phyloP scores from a whole-genome alignment of 179 eudicot genomes.

The Drosera spatulata region DNA sequence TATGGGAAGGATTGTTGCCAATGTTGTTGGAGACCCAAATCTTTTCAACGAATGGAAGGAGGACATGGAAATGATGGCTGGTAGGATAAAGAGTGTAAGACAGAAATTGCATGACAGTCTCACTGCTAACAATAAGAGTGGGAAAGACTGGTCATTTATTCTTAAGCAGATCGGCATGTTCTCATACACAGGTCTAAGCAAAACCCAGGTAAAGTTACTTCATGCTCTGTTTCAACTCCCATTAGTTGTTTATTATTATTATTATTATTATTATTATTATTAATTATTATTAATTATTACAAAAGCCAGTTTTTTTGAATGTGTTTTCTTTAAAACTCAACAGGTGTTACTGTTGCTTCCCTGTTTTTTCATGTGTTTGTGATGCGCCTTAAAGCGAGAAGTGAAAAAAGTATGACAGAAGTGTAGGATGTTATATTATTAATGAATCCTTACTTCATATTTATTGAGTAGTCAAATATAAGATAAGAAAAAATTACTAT shows the following conservation, averaged over 20 bases:
- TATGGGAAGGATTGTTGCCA: constrained; percentile 80
- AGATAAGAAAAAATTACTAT: too few relatives aligned
- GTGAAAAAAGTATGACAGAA: too few relatives aligned
- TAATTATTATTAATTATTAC: too few relatives aligned
- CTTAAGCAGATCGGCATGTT: constrained; percentile 97
- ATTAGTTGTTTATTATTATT: neutral
- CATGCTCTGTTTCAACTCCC: neutral
- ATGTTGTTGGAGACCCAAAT: constrained; percentile 63
- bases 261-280: too few relatives aligned
- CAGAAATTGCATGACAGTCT: constrained; percentile 67
- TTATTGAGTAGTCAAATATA: too few relatives aligned
- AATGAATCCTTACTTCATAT: too few relatives aligned
- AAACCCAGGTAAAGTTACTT: constrained; percentile 58
- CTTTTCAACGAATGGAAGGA: constrained; percentile 82
- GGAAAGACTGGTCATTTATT: constrained; percentile 92
- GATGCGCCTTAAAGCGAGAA: too few relatives aligned
- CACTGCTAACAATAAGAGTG: constrained; percentile 58
- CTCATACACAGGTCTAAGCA: constrained; percentile 90
- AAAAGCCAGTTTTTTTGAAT: too few relatives aligned
- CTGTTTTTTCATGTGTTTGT: too few relatives aligned
- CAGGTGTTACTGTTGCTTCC: too few relatives aligned
- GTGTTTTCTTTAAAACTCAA: too few relatives aligned
- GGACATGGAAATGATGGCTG: constrained; percentile 99
- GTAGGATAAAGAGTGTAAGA: constrained; percentile 77
- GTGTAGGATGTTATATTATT: too few relatives aligned